A percentile compares a stretch with the other conserved stretches of the same genome.
Conservation (phyloP, 208 protist species). For the Crithidia expoeki region DNA sequence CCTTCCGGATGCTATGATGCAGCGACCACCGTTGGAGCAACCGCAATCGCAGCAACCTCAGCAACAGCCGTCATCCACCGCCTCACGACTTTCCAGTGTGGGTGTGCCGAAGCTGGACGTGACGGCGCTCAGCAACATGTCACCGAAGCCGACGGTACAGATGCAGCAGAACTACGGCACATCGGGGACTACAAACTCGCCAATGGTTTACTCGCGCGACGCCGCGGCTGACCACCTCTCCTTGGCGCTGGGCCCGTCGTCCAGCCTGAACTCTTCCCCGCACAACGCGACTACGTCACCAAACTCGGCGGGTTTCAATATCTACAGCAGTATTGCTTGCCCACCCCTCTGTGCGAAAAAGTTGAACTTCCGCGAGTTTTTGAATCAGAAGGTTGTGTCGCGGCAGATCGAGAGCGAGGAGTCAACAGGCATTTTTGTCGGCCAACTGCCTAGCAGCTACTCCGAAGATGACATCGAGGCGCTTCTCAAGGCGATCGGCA, state of each 20-base stretch:
- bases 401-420: slow-evolving; percentile 46
- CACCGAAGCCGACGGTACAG: background rate
- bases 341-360: slow-evolving; percentile 44
- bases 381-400: slow-evolving; percentile 42
- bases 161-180: slow-evolving; percentile 1
- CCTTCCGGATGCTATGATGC: background rate
- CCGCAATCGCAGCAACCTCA: background rate
- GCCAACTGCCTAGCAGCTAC: slow-evolving; percentile 81
- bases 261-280: slow-evolving; percentile 25
- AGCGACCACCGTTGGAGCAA: background rate
- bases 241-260: background rate
- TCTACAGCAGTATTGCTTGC: slow-evolving; percentile 56
- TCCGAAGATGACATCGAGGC: slow-evolving; percentile 72
- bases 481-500: slow-evolving; percentile 67
- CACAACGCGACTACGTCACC: slow-evolving; percentile 22
- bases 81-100: background rate
- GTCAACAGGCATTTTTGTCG: slow-evolving; percentile 76
- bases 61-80: background rate
- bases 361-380: slow-evolving; percentile 62
- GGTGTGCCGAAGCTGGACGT: slow-evolving; percentile 31
- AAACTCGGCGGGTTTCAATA: slow-evolving; percentile 27
- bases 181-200: slow-evolving; percentile 7
- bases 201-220: slow-evolving; percentile 21
- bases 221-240: background rate
- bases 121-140: slow-evolving; percentile 11